Evolutionary conservation across 148 eudicot species (phyloP).

Genomic region (Cornus kousa): DNA sequence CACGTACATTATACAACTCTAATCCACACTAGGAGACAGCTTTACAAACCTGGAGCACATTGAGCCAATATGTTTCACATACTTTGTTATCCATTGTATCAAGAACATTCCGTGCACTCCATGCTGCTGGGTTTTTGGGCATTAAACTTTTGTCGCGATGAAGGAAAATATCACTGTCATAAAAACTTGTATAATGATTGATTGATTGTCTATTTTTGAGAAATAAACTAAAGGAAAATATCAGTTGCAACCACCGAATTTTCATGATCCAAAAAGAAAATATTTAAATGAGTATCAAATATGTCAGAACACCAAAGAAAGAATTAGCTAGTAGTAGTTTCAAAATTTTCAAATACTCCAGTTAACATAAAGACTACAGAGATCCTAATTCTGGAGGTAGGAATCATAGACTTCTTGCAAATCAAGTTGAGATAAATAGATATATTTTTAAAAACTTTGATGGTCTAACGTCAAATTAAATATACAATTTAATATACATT

Average conservation of each 20-base stretch:
- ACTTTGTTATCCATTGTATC: conserved; percentile 66
- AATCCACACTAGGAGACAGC: background rate
- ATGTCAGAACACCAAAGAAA: background rate
- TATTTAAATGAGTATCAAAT: too few species aligned
- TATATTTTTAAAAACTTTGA: too few species aligned
- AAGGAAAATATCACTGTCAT: conserved; percentile 84
- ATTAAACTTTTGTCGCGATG: conserved; percentile 77
- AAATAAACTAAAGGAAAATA: background rate
- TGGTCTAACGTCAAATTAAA: too few species aligned
- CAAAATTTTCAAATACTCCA: background rate
- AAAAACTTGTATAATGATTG: conserved; percentile 28
- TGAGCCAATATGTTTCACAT: conserved; percentile 94
- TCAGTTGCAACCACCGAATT: background rate
- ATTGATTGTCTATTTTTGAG: conserved; percentile 21
- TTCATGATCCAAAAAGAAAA: conserved; percentile 22
- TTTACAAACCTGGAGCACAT: conserved; percentile 77
- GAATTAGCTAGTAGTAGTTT: background rate
- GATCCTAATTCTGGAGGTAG: background rate
- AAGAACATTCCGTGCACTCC: conserved; percentile 97
- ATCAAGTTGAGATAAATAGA: too few species aligned
- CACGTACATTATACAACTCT: background rate
- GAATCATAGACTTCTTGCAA: too few species aligned
- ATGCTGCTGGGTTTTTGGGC: conserved; percentile 86
- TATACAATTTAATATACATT: too few species aligned
- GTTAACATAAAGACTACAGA: background rate